Evolutionary conservation across 108 stramenopile species (phyloP).

Genomic region (Pelagomonas calceolata): DNA sequence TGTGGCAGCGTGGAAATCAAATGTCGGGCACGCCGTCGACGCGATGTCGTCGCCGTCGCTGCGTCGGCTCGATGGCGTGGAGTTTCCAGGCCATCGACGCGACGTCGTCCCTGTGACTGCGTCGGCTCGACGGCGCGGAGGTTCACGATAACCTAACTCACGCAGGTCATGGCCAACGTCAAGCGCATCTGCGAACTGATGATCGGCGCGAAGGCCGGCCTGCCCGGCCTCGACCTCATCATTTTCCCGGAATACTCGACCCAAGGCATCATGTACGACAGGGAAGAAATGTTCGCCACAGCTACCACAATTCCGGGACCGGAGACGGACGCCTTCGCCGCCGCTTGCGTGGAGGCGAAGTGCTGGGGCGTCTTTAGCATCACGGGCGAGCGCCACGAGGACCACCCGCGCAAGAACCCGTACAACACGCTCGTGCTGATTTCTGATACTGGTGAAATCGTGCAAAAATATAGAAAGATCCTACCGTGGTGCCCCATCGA

Average conservation of each 20-base stretch:
- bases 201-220: constrained; percentile 54
- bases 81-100: too few relatives aligned
- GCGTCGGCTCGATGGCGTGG: too few relatives aligned
- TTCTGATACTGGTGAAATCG: constrained; percentile 62
- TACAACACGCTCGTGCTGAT: constrained; percentile 66
- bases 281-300: constrained; percentile 69
- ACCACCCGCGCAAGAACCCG: constrained; percentile 65
- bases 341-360: constrained; percentile 51
- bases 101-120: too few relatives aligned
- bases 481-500: constrained; percentile 69
- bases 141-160: too few relatives aligned
- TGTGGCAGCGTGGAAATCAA: too few relatives aligned
- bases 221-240: constrained; percentile 68
- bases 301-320: constrained; percentile 58
- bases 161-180: too few relatives aligned
- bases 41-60: too few relatives aligned
- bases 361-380: constrained; percentile 64
- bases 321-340: constrained; percentile 47
- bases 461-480: constrained; percentile 64
- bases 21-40: too few relatives aligned
- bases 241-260: constrained; percentile 67
- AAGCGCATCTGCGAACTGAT: constrained; percentile 62
- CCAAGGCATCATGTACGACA: constrained; percentile 73
- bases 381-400: constrained; percentile 66
- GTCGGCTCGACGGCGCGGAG: too few relatives aligned